Percentiles rank a stretch among this genome's conserved stretches.
Evolutionary conservation across 805 yeast genomes (phyloP).

Genomic region (Nakazawaea ishiwadae): DNA sequence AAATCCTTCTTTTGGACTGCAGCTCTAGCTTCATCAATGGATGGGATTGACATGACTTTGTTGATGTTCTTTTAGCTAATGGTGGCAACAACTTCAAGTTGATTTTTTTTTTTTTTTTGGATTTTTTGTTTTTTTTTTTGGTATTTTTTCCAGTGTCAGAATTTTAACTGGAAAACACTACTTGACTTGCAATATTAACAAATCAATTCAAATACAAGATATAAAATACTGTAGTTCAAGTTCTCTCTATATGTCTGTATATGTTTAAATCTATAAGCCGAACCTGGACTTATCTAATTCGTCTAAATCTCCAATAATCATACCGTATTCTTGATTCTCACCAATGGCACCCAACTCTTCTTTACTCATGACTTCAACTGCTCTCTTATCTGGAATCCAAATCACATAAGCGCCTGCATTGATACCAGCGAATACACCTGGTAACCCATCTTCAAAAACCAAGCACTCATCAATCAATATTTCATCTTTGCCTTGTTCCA

Average conservation of each 20-base stretch:
- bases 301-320: conserved; percentile 44
- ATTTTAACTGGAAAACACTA: too few species aligned
- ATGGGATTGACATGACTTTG: conserved; percentile 23
- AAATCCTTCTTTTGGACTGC: conserved; percentile 46
- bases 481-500: conserved; percentile 31
- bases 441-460: conserved; percentile 92
- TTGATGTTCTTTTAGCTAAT: neutral
- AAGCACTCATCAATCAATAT: conserved; percentile 76
- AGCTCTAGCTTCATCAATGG: conserved; percentile 57
- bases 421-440: conserved; percentile 83
- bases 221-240: neutral
- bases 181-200: too few species aligned
- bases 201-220: too few species aligned
- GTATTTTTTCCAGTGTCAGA: neutral
- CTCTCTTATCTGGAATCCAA: conserved; percentile 90
- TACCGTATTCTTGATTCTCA: conserved; percentile 41
- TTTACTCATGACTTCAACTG: conserved; percentile 48
- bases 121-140: conserved; percentile 2
- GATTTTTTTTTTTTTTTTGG: neutral
- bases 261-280: conserved; percentile 25
- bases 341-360: conserved; percentile 44
- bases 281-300: conserved; percentile 48
- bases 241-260: neutral
- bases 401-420: conserved; percentile 83
- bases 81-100: conserved; percentile 6